Evolutionary conservation across 2,329 filamentous ascomycete genomes (phyloP).

Genomic region (Pseudogymnoascus pannorum): DNA sequence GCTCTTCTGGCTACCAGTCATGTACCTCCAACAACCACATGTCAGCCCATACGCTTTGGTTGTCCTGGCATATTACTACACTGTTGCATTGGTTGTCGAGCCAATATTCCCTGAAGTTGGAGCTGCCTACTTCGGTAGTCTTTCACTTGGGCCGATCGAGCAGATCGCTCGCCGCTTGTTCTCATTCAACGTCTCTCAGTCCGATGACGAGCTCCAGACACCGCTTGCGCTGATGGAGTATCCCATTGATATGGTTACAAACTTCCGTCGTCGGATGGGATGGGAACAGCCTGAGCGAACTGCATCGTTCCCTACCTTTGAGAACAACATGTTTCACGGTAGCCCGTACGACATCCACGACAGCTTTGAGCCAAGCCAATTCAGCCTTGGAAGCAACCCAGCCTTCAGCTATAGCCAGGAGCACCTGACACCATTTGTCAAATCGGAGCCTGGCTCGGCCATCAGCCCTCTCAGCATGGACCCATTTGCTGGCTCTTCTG

Average conservation of each 20-base stretch:
- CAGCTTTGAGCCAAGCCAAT: slow-evolving; percentile 39
- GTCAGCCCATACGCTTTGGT: slow-evolving; percentile 71
- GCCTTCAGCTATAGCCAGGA: slow-evolving; percentile 59
- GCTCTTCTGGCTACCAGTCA: slow-evolving; percentile 92
- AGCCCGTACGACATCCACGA: slow-evolving; percentile 32
- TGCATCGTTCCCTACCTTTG: slow-evolving; percentile 54
- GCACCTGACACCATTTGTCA: slow-evolving; percentile 49
- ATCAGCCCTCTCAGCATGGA: slow-evolving; percentile 47
- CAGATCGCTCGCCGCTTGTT: slow-evolving; percentile 73
- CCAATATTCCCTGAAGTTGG: slow-evolving; percentile 88
- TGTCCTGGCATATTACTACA: slow-evolving; percentile 87
- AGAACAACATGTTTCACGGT: slow-evolving; percentile 45
- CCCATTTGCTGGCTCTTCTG: slow-evolving; percentile 46
- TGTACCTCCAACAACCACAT: slow-evolving; percentile 69
- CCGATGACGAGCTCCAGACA: slow-evolving; percentile 51
- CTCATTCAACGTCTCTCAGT: slow-evolving; percentile 55
- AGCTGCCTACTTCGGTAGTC: slow-evolving; percentile 75
- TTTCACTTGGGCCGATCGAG: slow-evolving; percentile 75
- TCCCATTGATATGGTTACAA: slow-evolving; percentile 59
- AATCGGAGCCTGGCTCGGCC: slow-evolving; percentile 40
- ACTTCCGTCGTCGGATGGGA: slow-evolving; percentile 63
- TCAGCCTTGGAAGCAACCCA: slow-evolving; percentile 47
- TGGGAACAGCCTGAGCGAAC: slow-evolving; percentile 55
- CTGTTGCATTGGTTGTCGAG: slow-evolving; percentile 78
- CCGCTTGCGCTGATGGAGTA: slow-evolving; percentile 64